Conservation (phyloP, 148 eudicot genomes). For the Linanthus parryae region DNA sequence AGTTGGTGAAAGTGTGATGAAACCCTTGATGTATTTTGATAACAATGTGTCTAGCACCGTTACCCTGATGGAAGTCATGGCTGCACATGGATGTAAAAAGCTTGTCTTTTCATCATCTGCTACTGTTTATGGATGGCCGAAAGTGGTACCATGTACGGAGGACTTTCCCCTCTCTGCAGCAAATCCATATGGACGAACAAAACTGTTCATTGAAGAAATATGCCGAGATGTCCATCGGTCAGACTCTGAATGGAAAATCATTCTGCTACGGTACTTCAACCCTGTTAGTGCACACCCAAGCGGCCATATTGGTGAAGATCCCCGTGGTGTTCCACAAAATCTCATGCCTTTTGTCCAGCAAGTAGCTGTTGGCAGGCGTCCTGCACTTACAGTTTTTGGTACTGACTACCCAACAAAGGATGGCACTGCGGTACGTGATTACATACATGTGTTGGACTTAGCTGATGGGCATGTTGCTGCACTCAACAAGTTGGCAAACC, state of each 20-base stretch:
- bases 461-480: constrained; percentile 98
- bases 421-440: constrained; percentile 99
- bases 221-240: constrained; percentile 66
- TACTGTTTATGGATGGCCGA: constrained; percentile 98
- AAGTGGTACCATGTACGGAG: constrained; percentile 92
- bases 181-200: constrained; percentile 96
- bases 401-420: constrained; percentile 76
- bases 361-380: constrained; percentile 95
- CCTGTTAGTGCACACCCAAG: constrained; percentile 98
- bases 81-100: constrained; percentile 89
- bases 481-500: constrained; percentile 56
- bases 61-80: constrained; percentile 85
- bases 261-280: constrained; percentile 91
- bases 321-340: constrained; percentile 87
- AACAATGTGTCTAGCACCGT: constrained; percentile 89
- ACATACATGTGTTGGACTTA: constrained; percentile 95
- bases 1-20: constrained; percentile 94
- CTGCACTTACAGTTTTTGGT: constrained; percentile 76
- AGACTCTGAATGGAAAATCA: constrained; percentile 76
- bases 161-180: constrained; percentile 79
- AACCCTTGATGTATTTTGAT: constrained; percentile 86
- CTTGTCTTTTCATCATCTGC: constrained; percentile 97
- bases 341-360: constrained; percentile 98
- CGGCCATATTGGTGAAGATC: constrained; percentile 95
- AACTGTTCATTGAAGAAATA: constrained; percentile 96